phyloP scores from a whole-genome alignment of 2,329 filamentous ascomycete species.

The Helminthosporium solani region DNA sequence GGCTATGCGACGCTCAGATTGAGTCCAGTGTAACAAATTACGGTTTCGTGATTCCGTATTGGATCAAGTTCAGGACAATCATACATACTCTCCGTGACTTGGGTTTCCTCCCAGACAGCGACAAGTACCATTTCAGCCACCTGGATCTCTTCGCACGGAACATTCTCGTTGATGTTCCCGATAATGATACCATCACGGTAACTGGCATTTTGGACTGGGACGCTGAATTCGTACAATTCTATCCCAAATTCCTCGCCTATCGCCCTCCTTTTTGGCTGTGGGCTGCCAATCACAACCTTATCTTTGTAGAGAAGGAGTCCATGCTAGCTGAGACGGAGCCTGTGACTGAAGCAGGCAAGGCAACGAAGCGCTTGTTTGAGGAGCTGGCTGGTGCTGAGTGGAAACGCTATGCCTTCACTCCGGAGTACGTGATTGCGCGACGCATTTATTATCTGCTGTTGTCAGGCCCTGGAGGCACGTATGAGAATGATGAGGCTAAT shows the following conservation, averaged over 20 bases:
- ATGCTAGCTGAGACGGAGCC: too few relatives aligned
- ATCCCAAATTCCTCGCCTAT: slow-evolving; percentile 17
- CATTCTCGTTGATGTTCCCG: slow-evolving; percentile 16
- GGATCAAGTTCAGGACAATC: slow-evolving; percentile 8
- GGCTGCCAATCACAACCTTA: slow-evolving; percentile 3
- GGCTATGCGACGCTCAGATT: slow-evolving; percentile 2
- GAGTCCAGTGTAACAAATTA: too few relatives aligned
- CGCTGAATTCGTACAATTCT: slow-evolving; percentile 16
- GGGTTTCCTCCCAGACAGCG: slow-evolving; percentile 9
- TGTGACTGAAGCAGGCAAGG: slow-evolving; percentile 11
- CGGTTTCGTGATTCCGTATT: not conserved
- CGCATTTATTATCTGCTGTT: not conserved
- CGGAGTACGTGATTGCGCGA: slow-evolving; percentile 18
- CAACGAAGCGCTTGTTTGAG: slow-evolving; percentile 22
- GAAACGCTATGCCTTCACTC: slow-evolving; percentile 21
- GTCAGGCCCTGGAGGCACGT: not conserved
- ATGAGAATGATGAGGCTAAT: not conserved
- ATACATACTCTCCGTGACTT: slow-evolving; percentile 11
- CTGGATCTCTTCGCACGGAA: slow-evolving; percentile 21
- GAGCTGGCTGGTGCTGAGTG: slow-evolving; percentile 22
- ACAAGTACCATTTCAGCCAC: slow-evolving; percentile 9
- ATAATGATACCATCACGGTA: slow-evolving; percentile 11
- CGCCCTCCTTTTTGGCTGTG: slow-evolving; percentile 22
- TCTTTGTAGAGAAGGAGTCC: too few relatives aligned
- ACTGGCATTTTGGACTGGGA: slow-evolving; percentile 29